Evolutionary conservation across 805 yeast genomes (phyloP).

Genomic region (Hanseniaspora hatyaiensis): DNA sequence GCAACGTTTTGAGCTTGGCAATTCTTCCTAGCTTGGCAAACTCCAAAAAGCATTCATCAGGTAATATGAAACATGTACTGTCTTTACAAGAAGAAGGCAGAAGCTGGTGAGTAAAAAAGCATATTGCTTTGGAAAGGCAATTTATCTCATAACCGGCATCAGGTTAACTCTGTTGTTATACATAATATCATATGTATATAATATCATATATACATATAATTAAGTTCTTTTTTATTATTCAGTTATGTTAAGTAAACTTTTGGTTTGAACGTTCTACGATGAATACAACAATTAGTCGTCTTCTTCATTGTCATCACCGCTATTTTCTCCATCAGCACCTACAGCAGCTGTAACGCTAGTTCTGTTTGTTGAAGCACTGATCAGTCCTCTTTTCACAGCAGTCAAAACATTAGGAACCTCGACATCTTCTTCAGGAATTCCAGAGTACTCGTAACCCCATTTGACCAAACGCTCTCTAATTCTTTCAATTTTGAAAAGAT

Average conservation of each 20-base stretch:
- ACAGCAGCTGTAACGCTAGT: constrained; percentile 29
- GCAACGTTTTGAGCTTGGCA: constrained; percentile 38
- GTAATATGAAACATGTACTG: constrained; percentile 34
- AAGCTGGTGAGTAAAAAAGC: not conserved
- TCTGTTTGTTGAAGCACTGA: constrained; percentile 29
- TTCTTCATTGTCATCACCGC: constrained; percentile 17
- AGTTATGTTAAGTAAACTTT: too few species aligned
- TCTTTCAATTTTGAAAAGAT: constrained; percentile 66
- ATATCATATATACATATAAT: too few species aligned
- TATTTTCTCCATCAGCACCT: constrained; percentile 19
- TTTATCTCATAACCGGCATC: constrained; percentile 5
- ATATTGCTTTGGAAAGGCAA: not conserved
- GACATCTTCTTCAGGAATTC: constrained; percentile 40
- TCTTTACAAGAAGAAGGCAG: constrained; percentile 26
- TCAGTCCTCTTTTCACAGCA: constrained; percentile 30
- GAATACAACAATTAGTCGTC: not conserved
- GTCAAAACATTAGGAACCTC: constrained; percentile 30
- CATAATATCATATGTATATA: too few species aligned
- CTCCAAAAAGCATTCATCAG: constrained; percentile 10
- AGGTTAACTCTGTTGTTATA: too few species aligned
- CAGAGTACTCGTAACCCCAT: constrained; percentile 84
- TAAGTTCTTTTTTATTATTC: too few species aligned
- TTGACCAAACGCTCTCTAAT: constrained; percentile 54
- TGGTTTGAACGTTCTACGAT: too few species aligned
- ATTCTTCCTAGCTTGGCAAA: constrained; percentile 39